A percentile compares a stretch with the other conserved stretches of the same genome.
Evolutionary conservation across 371 early-diverging fungal genomes (phyloP).

Genomic region (Mycotypha africana): DNA sequence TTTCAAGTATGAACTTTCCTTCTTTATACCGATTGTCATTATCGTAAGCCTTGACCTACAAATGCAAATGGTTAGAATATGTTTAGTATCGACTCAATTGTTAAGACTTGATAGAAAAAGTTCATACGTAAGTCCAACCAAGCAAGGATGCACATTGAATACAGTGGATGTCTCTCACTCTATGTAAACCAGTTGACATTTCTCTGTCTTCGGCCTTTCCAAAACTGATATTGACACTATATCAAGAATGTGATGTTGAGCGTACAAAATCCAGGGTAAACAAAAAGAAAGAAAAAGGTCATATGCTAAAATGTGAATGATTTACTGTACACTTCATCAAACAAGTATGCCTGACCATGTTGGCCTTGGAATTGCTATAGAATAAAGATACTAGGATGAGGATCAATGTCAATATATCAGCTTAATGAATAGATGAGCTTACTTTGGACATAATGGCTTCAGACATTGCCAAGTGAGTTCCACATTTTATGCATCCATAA

Average conservation of each 20-base stretch:
- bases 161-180: slow-evolving; percentile 64
- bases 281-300: not conserved
- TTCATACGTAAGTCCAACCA: slow-evolving; percentile 66
- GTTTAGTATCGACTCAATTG: no score
- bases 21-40: slow-evolving; percentile 68
- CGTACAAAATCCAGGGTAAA: not conserved
- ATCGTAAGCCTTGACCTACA: slow-evolving; percentile 56
- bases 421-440: slow-evolving; percentile 2
- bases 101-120: not conserved
- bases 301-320: not conserved
- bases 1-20: slow-evolving; percentile 66
- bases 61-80: not conserved
- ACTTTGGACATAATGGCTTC: slow-evolving; percentile 68
- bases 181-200: slow-evolving; percentile 73
- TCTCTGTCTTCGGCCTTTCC: slow-evolving; percentile 52
- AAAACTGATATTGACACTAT: slow-evolving; percentile 58
- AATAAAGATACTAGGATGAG: not conserved
- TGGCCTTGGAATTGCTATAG: slow-evolving; percentile 60
- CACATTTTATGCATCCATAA: slow-evolving; percentile 25
- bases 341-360: slow-evolving; percentile 63
- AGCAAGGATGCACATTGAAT: slow-evolving; percentile 53
- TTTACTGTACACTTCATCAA: slow-evolving; percentile 49
- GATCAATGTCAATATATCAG: not conserved
- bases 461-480: slow-evolving; percentile 66
- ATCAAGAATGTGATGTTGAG: not conserved